A percentile compares a stretch with the other conserved stretches of the same genome.
Conservation (phyloP, 2,329 filamentous ascomycete species). For the Apiospora arundinis region DNA sequence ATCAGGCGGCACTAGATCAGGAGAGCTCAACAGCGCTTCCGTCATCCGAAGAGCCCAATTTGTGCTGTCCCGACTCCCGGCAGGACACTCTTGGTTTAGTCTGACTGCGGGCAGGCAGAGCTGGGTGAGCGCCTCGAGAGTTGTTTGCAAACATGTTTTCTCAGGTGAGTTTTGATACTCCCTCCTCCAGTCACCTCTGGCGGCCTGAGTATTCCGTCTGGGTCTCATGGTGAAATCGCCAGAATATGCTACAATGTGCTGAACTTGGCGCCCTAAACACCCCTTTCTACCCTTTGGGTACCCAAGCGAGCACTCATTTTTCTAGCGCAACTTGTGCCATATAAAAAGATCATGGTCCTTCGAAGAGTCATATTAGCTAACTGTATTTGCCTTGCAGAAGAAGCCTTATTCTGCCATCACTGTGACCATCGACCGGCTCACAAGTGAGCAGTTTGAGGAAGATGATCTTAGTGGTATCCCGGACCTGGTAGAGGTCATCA, state of each 20-base stretch:
- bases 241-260: neutral
- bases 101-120: conserved; percentile 12
- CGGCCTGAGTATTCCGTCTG: neutral
- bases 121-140: neutral
- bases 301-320: neutral
- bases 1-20: conserved; percentile 6
- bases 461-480: conserved; percentile 92
- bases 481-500: conserved; percentile 92
- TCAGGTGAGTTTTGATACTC: neutral
- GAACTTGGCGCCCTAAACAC: too few species aligned
- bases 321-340: neutral
- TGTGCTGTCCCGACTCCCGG: neutral
- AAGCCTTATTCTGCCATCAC: conserved; percentile 95
- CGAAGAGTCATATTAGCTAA: neutral
- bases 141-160: conserved; percentile 1
- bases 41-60: neutral
- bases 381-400: conserved; percentile 53
- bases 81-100: conserved; percentile 5
- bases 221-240: neutral
- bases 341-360: neutral
- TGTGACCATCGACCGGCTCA: conserved; percentile 89
- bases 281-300: neutral
- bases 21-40: neutral
- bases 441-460: conserved; percentile 86
- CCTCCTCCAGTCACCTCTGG: neutral